phyloP scores from a whole-genome alignment of 805 yeast genomes.

The Wickerhamomyces pijperi region DNA sequence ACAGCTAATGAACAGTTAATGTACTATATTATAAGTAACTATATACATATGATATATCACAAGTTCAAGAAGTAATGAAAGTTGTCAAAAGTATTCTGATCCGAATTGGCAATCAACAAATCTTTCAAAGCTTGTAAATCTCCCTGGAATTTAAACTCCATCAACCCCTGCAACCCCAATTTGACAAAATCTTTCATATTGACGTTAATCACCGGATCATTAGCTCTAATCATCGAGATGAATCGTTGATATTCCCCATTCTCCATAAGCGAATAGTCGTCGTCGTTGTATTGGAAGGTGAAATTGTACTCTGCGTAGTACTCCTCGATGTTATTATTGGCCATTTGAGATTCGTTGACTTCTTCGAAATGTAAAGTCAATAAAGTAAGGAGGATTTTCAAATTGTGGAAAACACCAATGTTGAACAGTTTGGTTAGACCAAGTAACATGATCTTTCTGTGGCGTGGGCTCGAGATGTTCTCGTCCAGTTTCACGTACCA shows the following conservation, averaged over 20 bases:
- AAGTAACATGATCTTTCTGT: constrained; percentile 55
- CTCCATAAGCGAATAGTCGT: constrained; percentile 16
- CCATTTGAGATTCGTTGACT: constrained; percentile 39
- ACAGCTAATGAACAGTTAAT: too few species aligned
- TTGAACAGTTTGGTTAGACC: constrained; percentile 46
- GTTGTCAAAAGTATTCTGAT: constrained; percentile 14
- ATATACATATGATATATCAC: neutral
- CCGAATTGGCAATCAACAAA: constrained; percentile 2
- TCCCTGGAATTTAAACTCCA: constrained; percentile 9
- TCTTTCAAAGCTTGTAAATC: constrained; percentile 3
- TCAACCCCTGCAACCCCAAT: constrained; percentile 10
- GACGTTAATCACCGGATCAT: constrained; percentile 45
- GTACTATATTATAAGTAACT: too few species aligned
- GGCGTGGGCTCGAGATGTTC: constrained; percentile 63
- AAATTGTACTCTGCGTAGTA: constrained; percentile 34
- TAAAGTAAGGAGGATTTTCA: constrained; percentile 24
- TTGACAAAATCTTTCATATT: constrained; percentile 35
- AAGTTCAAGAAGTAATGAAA: constrained; percentile 13
- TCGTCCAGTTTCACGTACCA: constrained; percentile 35
- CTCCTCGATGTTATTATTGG: constrained; percentile 41
- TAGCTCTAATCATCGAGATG: constrained; percentile 23
- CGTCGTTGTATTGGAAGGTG: constrained; percentile 17
- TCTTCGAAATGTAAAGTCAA: constrained; percentile 62
- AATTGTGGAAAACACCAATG: constrained; percentile 23
- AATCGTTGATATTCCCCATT: constrained; percentile 34